Evolutionary conservation across 2,329 filamentous ascomycete genomes (phyloP), one percentile per base, ranked within the genome.

Genomic region (Leptographium lundbergii): DNA sequence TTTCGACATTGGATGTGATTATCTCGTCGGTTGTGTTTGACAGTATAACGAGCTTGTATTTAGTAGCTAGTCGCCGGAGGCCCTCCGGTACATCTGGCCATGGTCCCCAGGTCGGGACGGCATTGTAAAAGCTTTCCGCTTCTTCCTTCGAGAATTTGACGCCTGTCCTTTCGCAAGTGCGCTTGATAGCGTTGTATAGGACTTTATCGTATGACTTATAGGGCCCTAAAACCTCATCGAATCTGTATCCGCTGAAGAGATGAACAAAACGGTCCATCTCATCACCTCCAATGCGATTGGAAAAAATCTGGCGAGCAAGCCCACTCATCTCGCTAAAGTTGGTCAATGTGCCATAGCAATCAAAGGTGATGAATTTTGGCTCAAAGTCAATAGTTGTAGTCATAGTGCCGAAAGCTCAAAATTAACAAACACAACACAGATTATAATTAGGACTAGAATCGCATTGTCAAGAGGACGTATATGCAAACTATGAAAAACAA

Each of bases 311-410:
- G 42, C 55, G 55, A 10, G 42, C 55, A 5, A 50, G 19, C 6
- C 42, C 42, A 17, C 27, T 27, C 42, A 56, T 56, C n/a, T 56
- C 27, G 42, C 55, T 56, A 17, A 48, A 56, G 19, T 56, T 50
- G 25, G 55, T 56, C 39, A 56, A 25, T 7, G 55, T 56, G 55
- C 55, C 55, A 56, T 56, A 56, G 27, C 55, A 56, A 34, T 56
- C 55, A 25, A 56, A 56, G 4, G 55, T 56, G 42, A 56, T 56
- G 14, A 34, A 56, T 19, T 56, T 56, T 24, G 55, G 55, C 55
- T 56, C 55, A 24, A 56, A 56, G 19, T 24, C 32, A 34, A 56
- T 56, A 29, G 11, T 45, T 5, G 54, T 47, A 27, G 54, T 36
- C 54, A 56, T 56, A 24, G 1, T 56, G 36, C 10, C 4, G 10